A percentile compares a stretch with the other conserved stretches of the same genome.
Conservation (phyloP, 2,329 filamentous ascomycete species). For the Clarireedia homoeocarpa region DNA sequence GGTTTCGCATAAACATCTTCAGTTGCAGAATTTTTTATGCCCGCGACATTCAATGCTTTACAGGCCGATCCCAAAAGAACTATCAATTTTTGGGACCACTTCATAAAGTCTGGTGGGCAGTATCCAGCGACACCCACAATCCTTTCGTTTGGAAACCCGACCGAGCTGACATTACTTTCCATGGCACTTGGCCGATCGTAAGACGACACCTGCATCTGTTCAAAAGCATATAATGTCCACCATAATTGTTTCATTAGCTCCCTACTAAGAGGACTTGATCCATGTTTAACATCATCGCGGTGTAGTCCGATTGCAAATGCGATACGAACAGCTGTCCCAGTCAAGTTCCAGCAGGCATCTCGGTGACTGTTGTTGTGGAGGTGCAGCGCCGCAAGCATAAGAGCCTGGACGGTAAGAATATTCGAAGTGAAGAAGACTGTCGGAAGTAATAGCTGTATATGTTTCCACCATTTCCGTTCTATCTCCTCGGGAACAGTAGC, state of each 20-base stretch:
- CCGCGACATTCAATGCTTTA: conserved; percentile 29
- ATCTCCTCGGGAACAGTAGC: conserved; percentile 31
- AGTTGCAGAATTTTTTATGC: background rate
- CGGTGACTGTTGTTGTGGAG: conserved; percentile 39
- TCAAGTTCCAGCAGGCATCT: conserved; percentile 36
- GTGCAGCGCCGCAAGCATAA: conserved; percentile 36
- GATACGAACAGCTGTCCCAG: conserved; percentile 36
- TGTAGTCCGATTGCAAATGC: conserved; percentile 38
- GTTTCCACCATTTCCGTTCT: conserved; percentile 35
- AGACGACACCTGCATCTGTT: conserved; percentile 36
- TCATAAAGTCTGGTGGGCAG: conserved; percentile 32
- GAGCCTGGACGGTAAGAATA: conserved; percentile 34
- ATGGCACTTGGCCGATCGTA: conserved; percentile 38
- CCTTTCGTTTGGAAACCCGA: conserved; percentile 31
- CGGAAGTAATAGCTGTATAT: conserved; percentile 34
- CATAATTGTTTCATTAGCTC: conserved; percentile 28
- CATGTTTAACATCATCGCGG: conserved; percentile 32
- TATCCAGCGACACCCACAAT: conserved; percentile 25
- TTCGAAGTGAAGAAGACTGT: conserved; percentile 37
- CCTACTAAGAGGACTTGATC: conserved; percentile 30
- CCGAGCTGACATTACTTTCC: conserved; percentile 30
- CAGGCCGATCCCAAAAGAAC: conserved; percentile 33
- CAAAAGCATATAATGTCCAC: conserved; percentile 31
- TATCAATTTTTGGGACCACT: conserved; percentile 31
- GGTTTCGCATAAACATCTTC: conserved; percentile 33